Evolutionary conservation across 208 protist genomes (phyloP), one percentile per base, ranked within the genome.

Genomic region (Porcisia deanei): DNA sequence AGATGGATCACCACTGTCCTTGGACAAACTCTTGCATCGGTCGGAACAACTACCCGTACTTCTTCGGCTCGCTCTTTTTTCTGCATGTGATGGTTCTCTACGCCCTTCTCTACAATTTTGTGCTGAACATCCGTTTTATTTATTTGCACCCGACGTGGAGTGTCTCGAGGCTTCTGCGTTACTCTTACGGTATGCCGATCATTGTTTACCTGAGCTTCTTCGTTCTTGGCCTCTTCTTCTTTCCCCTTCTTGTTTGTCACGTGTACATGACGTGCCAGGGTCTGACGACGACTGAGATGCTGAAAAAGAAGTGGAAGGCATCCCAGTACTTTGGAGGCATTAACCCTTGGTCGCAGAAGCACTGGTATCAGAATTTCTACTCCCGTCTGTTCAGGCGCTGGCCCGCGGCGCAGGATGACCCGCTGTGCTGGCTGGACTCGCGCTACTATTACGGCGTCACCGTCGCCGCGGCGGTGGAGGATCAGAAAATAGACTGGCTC

Each of bases 11-110:
- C 64, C 90, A 94, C 75, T 93, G 90, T 71, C 65, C 61, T 10
- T 93, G 90, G 90, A 91, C 83, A 25, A 86, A 86, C 47, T 88
- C 79, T 58, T 92, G 88, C 76, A 83, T 93, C 12, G 90, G 90
- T 10, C 70, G 73, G 39, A 77, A 84, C 70, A 94, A 94, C 81
- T 93, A 93, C 67, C 65, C 70, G 39, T 88, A 73, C 67, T 94
- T 94, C 73, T 74, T 88, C 45, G 60, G 61, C 52, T 71, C 73
- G 4, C 79, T 88, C n/a, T 9, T 79, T 39, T 78, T 73, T 25
- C 66, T 91, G 61, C 84, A 91, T 76, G 12, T 89, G 22, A 78
- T 78, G 71, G 76, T 69, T n/a, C 54, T 80, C 58, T 87, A 87
- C 69, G 76, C 71, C 71, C 20, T 91, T 22, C 22, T 71, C n/a